Conservation (phyloP, 139 green algal species). For the Coelastrella sp. region DNA sequence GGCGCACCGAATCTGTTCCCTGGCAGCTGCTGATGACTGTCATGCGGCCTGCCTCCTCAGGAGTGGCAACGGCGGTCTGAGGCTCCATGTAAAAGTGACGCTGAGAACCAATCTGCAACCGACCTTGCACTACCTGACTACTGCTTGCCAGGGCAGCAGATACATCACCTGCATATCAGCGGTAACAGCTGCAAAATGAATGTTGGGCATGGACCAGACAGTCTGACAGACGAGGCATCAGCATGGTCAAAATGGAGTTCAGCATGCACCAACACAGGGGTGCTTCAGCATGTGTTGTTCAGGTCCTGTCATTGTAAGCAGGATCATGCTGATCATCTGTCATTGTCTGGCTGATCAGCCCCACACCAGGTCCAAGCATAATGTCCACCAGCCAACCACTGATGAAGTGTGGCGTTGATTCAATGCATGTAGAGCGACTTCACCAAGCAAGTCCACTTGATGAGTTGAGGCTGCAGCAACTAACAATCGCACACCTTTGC, state of each 20-base stretch:
- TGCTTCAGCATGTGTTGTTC: no score
- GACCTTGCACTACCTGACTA: not conserved
- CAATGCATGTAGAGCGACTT: no score
- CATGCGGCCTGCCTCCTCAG: constrained; percentile 67
- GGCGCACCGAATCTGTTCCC: constrained; percentile 43
- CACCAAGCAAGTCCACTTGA: no score
- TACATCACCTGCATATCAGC: constrained; percentile 26
- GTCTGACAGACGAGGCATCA: not conserved
- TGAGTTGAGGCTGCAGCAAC: no score
- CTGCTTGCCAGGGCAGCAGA: constrained; percentile 21
- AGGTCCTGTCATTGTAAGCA: no score
- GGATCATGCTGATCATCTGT: not conserved
- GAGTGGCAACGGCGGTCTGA: constrained; percentile 61
- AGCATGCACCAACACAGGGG: no score
- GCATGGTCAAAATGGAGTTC: no score
- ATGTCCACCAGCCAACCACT: no score
- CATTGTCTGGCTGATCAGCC: not conserved
- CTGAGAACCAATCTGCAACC: constrained; percentile 45
- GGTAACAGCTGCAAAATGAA: not conserved
- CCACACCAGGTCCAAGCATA: no score
- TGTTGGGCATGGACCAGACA: not conserved
- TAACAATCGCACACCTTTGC: not conserved
- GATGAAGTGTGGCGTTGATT: no score
- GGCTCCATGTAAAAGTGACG: constrained; percentile 79
- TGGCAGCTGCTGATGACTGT: constrained; percentile 62